A percentile compares a stretch with the other conserved stretches of the same genome.
Conservation (phyloP, 768 basidiomycete species). For the Zangia roseola region DNA sequence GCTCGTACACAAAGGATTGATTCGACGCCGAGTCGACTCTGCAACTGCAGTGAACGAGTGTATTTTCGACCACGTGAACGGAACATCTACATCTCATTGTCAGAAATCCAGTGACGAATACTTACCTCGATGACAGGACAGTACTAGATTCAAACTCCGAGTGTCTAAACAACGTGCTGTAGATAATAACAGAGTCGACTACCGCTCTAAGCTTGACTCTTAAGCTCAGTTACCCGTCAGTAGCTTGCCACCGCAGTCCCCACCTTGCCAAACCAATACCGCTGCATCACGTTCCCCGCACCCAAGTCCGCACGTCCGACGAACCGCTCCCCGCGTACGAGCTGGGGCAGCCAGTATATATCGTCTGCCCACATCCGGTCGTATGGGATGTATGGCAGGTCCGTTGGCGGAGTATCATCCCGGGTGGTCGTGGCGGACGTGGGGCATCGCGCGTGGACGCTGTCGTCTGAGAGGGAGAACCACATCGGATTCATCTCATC, state of each 20-base stretch:
- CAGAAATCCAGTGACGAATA: too few species aligned
- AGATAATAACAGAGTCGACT: too few species aligned
- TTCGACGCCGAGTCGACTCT: too few species aligned
- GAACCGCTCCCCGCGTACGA: constrained; percentile 44
- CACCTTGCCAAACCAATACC: constrained; percentile 73
- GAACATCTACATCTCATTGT: too few species aligned
- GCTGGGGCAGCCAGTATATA: constrained; percentile 63
- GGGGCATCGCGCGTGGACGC: constrained; percentile 13
- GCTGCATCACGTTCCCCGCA: constrained; percentile 76
- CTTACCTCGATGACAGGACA: too few species aligned
- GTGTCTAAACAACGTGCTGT: too few species aligned
- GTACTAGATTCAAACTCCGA: too few species aligned
- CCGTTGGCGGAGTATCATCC: background rate
- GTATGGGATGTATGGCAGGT: constrained; percentile 55
- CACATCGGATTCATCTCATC: constrained; percentile 89
- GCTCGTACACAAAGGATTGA: too few species aligned
- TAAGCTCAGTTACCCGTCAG: too few species aligned
- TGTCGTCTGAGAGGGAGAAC: constrained; percentile 47
- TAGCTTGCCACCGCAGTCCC: background rate
- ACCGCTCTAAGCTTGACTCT: too few species aligned
- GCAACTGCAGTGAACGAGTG: too few species aligned
- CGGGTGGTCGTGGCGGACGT: background rate
- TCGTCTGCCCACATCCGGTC: constrained; percentile 62
- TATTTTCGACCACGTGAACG: too few species aligned
- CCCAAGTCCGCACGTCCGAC: constrained; percentile 60